A percentile compares a stretch with the other conserved stretches of the same genome.
phyloP scores from a whole-genome alignment of 2,329 filamentous ascomycete species.

The Scedosporium apiospermum region DNA sequence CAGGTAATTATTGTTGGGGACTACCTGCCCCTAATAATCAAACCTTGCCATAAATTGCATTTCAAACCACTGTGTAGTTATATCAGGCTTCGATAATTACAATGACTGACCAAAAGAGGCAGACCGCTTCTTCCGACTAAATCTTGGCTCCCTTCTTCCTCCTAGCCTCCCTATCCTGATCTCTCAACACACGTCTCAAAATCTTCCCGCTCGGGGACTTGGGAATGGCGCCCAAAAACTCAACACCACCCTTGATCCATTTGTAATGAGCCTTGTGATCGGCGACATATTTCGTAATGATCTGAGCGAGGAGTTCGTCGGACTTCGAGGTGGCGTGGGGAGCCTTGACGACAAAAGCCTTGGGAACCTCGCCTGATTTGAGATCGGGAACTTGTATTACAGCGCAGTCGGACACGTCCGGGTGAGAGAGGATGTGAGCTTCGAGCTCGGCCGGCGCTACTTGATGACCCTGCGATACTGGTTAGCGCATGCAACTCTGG shows the following conservation, averaged over 20 bases:
- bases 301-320: constrained; percentile 17
- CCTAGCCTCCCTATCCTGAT: constrained; percentile 56
- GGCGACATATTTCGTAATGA: constrained; percentile 43
- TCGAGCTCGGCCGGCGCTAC: constrained; percentile 79
- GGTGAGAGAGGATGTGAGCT: constrained; percentile 66
- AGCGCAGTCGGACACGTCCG: constrained; percentile 65
- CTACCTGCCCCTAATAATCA: too few species aligned
- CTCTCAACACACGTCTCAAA: constrained; percentile 50
- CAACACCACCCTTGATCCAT: constrained; percentile 42
- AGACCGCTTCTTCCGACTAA: constrained; percentile 18
- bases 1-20: too few species aligned
- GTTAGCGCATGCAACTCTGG: not conserved
- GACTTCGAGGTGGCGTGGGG: constrained; percentile 25
- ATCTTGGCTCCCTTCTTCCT: constrained; percentile 51
- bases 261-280: constrained; percentile 50
- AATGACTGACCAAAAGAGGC: too few species aligned
- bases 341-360: constrained; percentile 56
- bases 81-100: too few species aligned
- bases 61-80: too few species aligned
- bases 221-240: constrained; percentile 48
- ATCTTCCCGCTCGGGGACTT: constrained; percentile 60
- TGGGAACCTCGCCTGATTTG: constrained; percentile 53
- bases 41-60: too few species aligned
- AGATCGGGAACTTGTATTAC: constrained; percentile 64
- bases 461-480: constrained; percentile 53